Conservation (phyloP, 2,329 filamentous ascomycete genomes). For the Clathrospora elynae region DNA sequence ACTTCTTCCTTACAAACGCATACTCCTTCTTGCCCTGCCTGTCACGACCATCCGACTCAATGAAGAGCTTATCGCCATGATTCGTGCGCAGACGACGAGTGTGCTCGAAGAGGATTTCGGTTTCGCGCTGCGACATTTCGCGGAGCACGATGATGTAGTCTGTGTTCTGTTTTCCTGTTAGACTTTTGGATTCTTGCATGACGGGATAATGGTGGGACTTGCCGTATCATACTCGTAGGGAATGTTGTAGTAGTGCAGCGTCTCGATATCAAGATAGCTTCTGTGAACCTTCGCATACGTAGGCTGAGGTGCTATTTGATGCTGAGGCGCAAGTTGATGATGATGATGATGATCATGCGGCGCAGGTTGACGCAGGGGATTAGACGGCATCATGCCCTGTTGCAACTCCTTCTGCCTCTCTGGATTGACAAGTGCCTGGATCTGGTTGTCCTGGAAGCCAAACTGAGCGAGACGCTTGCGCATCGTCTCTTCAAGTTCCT, state of each 20-base stretch:
- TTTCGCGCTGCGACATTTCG: conserved; percentile 56
- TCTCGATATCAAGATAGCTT: conserved; percentile 54
- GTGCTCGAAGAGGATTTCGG: conserved; percentile 58
- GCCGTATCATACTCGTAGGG: conserved; percentile 56
- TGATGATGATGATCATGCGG: conserved; percentile 9
- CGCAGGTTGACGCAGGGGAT: conserved; percentile 33
- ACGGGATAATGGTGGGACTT: conserved; percentile 31
- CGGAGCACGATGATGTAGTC: conserved; percentile 58
- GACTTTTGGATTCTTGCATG: neutral
- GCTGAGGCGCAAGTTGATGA: conserved; percentile 3
- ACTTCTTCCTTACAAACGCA: conserved; percentile 51
- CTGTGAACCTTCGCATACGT: conserved; percentile 56
- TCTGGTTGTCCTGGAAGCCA: conserved; percentile 55
- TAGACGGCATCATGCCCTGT: conserved; percentile 41
- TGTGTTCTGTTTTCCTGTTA: conserved; percentile 40
- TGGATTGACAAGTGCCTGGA: conserved; percentile 55
- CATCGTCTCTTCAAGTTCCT: conserved; percentile 54
- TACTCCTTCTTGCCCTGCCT: conserved; percentile 50
- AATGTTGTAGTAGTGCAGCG: conserved; percentile 55
- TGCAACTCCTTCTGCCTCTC: conserved; percentile 51
- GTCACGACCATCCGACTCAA: conserved; percentile 49
- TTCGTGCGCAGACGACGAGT: conserved; percentile 51
- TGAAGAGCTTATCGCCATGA: conserved; percentile 44
- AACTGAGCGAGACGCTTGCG: conserved; percentile 51
- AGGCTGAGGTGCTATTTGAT: conserved; percentile 39